Percentiles rank a stretch among this genome's conserved stretches.
Evolutionary conservation across 2,329 filamentous ascomycete genomes (phyloP).

Genomic region (Ascochyta clinopodiicola): DNA sequence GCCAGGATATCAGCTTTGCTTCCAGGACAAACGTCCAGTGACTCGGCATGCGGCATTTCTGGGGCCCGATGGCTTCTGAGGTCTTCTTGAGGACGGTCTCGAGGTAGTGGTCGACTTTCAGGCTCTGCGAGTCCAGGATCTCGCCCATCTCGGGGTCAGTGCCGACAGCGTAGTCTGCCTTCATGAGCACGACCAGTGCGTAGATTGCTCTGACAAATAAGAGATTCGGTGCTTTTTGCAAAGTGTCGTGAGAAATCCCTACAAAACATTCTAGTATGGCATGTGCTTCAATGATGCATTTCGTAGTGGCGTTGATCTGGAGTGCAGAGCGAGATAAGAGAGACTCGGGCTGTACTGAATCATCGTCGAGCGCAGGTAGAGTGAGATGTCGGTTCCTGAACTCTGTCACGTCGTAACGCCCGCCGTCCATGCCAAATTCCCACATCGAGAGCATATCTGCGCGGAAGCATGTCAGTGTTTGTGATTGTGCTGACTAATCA

Average conservation of each 20-base stretch:
- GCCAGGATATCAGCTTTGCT: constrained; percentile 41
- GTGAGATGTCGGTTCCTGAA: constrained; percentile 44
- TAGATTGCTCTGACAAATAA: constrained; percentile 44
- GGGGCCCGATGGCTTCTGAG: constrained; percentile 35
- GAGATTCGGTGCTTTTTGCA: constrained; percentile 37
- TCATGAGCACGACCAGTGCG: constrained; percentile 42
- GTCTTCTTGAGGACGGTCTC: constrained; percentile 30
- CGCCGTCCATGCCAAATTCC: constrained; percentile 49
- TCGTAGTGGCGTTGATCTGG: constrained; percentile 47
- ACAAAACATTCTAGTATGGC: constrained; percentile 42
- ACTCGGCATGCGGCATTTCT: constrained; percentile 40
- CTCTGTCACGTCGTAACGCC: constrained; percentile 44
- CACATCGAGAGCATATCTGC: constrained; percentile 43
- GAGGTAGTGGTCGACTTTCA: constrained; percentile 43
- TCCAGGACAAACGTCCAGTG: constrained; percentile 43
- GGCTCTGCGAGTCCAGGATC: constrained; percentile 39
- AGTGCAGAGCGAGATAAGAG: constrained; percentile 41
- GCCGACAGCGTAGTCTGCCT: constrained; percentile 45
- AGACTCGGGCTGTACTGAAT: constrained; percentile 42
- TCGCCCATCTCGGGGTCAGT: constrained; percentile 44
- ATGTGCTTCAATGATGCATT: constrained; percentile 42
- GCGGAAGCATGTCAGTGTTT: background rate
- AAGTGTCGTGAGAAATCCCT: constrained; percentile 23
- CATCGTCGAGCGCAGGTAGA: constrained; percentile 43
- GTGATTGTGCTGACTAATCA: background rate